Evolutionary conservation across 2,329 filamentous ascomycete species (phyloP), one percentile per base, ranked within the genome.

Genomic region (Fusarium nanum): DNA sequence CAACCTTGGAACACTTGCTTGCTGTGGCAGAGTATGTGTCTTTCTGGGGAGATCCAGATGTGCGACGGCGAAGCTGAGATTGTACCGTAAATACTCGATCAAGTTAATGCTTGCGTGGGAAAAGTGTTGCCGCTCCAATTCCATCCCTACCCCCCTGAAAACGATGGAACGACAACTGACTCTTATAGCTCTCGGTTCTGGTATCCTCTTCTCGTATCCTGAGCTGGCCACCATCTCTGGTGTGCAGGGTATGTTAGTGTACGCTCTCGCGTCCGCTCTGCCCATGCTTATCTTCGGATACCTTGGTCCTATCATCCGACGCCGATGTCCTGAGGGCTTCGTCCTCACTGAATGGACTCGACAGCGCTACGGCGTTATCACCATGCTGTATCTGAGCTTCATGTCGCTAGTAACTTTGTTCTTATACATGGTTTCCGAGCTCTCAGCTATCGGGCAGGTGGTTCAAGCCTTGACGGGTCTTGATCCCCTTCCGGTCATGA

Each of bases 101-200:
- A 96, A 96, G 93, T 93, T 95, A 96, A 95, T 94, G 91, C 93
- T 96, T 96, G 93, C 93, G 93, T 95, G 93, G 91, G 93, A 92
- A 95, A 94, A 87, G 93, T 95, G 92, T 92, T 94, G 92, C 92
- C 92, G 92, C 92, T 93, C 89, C 83, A 81, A 79, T 77, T 74
- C 60, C 76, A 78, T 76, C 74, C 72, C 74, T 65, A 68, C 54
- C 70, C 47, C 68, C 72, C 60, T 64, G 23, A 56, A 63, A 28
- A 37, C 67, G 20, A 50, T 49, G 50, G 60, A 70, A 56, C 50
- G 44, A 64, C 72, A 78, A 81, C 84, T 87, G 81, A 87, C 80
- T 78, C 76, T 73, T 77, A 74, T 80, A 96, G 93, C 90, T 73
- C 89, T 96, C 81, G 93, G 93, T 77, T 94, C 93, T 65, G 92